Evolutionary conservation across 208 protist species (phyloP), one percentile per base, ranked within the genome.

Genomic region (Acanthamoeba sp.): DNA sequence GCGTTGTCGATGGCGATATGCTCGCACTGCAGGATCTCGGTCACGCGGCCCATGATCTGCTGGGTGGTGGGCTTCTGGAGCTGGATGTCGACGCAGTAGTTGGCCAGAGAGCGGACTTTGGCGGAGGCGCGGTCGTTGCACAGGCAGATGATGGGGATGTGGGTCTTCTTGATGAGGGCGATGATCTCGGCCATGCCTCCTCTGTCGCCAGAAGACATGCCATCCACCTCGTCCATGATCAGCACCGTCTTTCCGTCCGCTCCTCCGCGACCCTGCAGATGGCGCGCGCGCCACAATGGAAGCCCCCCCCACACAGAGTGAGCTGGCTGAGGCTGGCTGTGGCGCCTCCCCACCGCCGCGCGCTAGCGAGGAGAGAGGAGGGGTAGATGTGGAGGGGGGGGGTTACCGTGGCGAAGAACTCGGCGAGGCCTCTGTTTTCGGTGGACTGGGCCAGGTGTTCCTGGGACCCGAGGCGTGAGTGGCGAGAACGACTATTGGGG

Each of bases 211-310:
- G 91, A 93, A 20, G 97, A 98, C 97, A 99, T 99, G 85, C 99
- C 99, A 95, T 99, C 99, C 24, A 99, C 99, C 97, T 99, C 99
- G 96, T 99, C 99, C 99, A 99, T 99, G 20, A 99, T 97, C 29
- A 99, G 64, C 20, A 94, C 42, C 0, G 36, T 95, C n/a, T 97
- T 98, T 14, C 97, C 96, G 93, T 55, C 71, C 7, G 55, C 29
- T 6, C 32, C 69, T 6, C 59, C 66, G 36, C 32, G 27, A 36
- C 95, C n/a, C 27, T 55, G 9, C 10, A 93, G 27, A 96, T 96
- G 45, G 34, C n/a, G n/a, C n/a, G n/a, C n/a, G n/a, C n/a, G n/a
- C n/a, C n/a, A n/a, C n/a, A n/a, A n/a, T n/a, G n/a, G n/a, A n/a
- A n/a, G n/a, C n/a, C n/a, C n/a, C n/a, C n/a, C 6, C 7, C 73